Evolutionary conservation across 1,284 basidiomycete species (phyloP), one percentile per base, ranked within the genome.

Genomic region (Singerocomus rubriflavus): DNA sequence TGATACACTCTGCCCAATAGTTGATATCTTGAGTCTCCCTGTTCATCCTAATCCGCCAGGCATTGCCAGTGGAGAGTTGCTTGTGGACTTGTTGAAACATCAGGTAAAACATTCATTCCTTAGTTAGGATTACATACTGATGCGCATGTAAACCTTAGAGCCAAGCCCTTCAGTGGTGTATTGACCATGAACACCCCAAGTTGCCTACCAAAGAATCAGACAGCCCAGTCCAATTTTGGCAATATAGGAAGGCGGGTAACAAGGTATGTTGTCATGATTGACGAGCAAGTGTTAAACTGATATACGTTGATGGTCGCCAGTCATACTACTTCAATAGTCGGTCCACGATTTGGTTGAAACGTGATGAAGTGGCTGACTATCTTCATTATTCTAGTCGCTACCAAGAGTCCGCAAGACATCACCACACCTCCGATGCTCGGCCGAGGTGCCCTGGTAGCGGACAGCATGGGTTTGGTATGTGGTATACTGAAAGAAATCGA

Each of bases 181-280:
- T 92, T 17, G 77, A 82, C 11, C 80, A 76, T 17, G 91, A 93
- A 66, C 81, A 89, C 60, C 91, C 90, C 2, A 69, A 70, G 26
- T 69, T 92, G 21, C 91, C 91, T 0, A 77, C 72, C 54, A 77
- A 72, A 31, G 81, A 84, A 41, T 67, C 67, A 0, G 91, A 93
- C 51, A 78, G 78, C 21, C 85, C 91, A 0, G 86, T 92, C 0
- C 93, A 95, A 67, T 93, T 96, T 61, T 96, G 93, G 93, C 80
- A 87, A 58, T 69, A 82, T 21, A 79, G 74, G 58, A 82, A 80
- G 59, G 73, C 68, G 30, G 74, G 73, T 0, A 63, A 68, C 17
- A 82, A 81, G 73, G 84, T 82, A 55, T 27, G 72, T 61, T 44
- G 17, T 38, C 36, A 12, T 40, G 13, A 26, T 41, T 32, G 10